These are phyloP conservation scores for Colletotrichum sp. DNA, from an alignment of 2,329 filamentous ascomycete species.

Conservation along the genomic window DNA sequence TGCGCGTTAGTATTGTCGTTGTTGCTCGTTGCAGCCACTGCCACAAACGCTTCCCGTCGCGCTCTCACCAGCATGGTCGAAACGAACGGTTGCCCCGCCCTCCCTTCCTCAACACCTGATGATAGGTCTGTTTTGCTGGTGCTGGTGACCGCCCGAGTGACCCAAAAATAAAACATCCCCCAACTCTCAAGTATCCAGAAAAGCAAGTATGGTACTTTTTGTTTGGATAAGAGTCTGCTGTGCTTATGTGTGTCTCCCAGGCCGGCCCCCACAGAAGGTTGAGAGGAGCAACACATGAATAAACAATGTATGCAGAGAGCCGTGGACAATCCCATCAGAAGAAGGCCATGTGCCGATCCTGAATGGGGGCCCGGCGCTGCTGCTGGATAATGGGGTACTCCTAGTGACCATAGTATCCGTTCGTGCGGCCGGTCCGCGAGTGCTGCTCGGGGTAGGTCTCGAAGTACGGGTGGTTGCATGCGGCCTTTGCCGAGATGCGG, in stretches of 20 bases:
- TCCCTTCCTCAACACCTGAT: not conserved
- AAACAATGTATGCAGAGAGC: not conserved
- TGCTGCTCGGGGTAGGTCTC: constrained; percentile 41
- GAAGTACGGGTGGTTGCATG: constrained; percentile 86
- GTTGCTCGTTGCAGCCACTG: not conserved
- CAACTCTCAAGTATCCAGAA: constrained; percentile 15
- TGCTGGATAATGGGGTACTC: constrained; percentile 1
- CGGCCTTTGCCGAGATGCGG: constrained; percentile 88
- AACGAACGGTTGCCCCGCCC: not conserved
- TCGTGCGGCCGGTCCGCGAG: constrained; percentile 16
- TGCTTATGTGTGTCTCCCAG: not conserved
- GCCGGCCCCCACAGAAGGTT: not conserved
- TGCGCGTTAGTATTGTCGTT: not conserved
- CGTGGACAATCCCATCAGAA: not conserved
- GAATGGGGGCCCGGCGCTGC: not conserved
- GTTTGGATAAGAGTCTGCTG: constrained; percentile 4
- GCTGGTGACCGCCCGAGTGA: not conserved
- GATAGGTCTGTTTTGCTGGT: not conserved
- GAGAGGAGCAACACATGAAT: not conserved
- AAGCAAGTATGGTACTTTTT: constrained; percentile 1
- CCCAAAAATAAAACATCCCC: not conserved
- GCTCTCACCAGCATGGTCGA: not conserved
- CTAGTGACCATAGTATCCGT: constrained; percentile 23
- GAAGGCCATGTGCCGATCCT: not conserved
- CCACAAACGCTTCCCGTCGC: constrained; percentile 1